Evolutionary conservation across 2,329 filamentous ascomycete genomes (phyloP).

Genomic region (Fusarium secorum): DNA sequence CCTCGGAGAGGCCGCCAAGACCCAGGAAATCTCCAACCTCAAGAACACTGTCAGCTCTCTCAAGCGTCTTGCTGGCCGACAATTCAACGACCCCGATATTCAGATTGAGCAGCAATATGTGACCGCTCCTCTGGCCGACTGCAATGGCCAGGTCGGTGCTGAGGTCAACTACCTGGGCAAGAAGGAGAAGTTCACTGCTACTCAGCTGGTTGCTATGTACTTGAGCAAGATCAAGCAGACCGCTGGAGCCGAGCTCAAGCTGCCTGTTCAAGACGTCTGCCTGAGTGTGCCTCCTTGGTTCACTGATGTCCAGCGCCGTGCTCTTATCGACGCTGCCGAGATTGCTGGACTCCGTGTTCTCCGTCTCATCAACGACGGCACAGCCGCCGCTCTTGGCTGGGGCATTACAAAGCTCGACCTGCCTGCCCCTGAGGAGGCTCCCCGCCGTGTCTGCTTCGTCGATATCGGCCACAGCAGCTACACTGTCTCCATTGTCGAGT

Average conservation of each 20-base stretch:
- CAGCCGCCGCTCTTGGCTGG: slow-evolving; percentile 92
- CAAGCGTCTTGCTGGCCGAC: slow-evolving; percentile 90
- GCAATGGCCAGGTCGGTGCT: slow-evolving; percentile 93
- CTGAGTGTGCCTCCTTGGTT: slow-evolving; percentile 97
- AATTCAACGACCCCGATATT: slow-evolving; percentile 88
- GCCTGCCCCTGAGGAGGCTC: slow-evolving; percentile 87
- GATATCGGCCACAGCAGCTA: slow-evolving; percentile 98
- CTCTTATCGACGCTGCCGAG: slow-evolving; percentile 88
- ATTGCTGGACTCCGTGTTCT: slow-evolving; percentile 93
- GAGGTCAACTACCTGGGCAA: slow-evolving; percentile 93
- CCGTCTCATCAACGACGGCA: slow-evolving; percentile 97
- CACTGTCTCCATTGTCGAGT: slow-evolving; percentile 92
- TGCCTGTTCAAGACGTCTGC: slow-evolving; percentile 91
- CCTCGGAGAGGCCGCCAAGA: slow-evolving; percentile 95
- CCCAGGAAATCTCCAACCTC: slow-evolving; percentile 98
- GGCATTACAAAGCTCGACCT: slow-evolving; percentile 98
- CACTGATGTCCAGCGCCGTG: slow-evolving; percentile 90
- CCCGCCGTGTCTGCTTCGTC: slow-evolving; percentile 87
- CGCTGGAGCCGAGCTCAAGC: slow-evolving; percentile 83
- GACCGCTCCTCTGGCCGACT: slow-evolving; percentile 83
- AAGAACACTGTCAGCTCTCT: slow-evolving; percentile 97
- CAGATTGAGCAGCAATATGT: slow-evolving; percentile 92
- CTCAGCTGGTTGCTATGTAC: slow-evolving; percentile 94
- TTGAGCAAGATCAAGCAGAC: slow-evolving; percentile 93
- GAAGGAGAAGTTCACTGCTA: slow-evolving; percentile 94